These are phyloP conservation scores for Crithidia expoeki DNA, from an alignment of 208 protist genomes.

Conservation along the genomic window DNA sequence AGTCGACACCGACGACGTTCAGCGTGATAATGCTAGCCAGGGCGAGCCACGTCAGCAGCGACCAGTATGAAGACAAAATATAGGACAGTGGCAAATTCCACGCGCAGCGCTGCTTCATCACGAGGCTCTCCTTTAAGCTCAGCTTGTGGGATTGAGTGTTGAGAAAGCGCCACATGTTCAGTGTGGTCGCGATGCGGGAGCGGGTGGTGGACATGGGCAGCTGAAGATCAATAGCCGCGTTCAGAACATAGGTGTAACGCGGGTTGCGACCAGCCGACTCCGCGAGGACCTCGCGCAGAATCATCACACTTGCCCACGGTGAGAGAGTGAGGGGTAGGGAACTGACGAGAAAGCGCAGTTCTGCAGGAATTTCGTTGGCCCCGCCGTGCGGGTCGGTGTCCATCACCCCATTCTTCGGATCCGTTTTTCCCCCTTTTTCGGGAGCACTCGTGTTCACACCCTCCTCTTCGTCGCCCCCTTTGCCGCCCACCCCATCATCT, in stretches of 20 bases:
- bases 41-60: conserved; percentile 73
- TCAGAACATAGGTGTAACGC: conserved; percentile 90
- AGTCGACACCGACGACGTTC: conserved; percentile 84
- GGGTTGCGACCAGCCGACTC: conserved; percentile 86
- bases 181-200: conserved; percentile 84
- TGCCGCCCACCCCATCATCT: not conserved
- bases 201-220: conserved; percentile 88
- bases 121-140: conserved; percentile 63
- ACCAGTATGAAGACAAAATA: conserved; percentile 90
- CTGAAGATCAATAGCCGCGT: conserved; percentile 89
- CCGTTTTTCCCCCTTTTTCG: not conserved
- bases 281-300: conserved; percentile 86
- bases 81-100: conserved; percentile 86
- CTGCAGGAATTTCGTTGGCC: conserved; percentile 76
- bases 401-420: not conserved
- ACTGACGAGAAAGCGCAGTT: conserved; percentile 85
- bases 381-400: conserved; percentile 38
- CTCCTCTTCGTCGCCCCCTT: not conserved
- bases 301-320: conserved; percentile 87
- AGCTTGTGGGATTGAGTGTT: conserved; percentile 87
- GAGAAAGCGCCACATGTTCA: conserved; percentile 91
- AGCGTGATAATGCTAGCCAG: conserved; percentile 66
- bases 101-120: conserved; percentile 82
- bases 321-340: conserved; percentile 84
- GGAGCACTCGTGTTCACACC: conserved; percentile 1